Conservation (phyloP, 2,329 filamentous ascomycete species). For the Neonectria faginata region DNA sequence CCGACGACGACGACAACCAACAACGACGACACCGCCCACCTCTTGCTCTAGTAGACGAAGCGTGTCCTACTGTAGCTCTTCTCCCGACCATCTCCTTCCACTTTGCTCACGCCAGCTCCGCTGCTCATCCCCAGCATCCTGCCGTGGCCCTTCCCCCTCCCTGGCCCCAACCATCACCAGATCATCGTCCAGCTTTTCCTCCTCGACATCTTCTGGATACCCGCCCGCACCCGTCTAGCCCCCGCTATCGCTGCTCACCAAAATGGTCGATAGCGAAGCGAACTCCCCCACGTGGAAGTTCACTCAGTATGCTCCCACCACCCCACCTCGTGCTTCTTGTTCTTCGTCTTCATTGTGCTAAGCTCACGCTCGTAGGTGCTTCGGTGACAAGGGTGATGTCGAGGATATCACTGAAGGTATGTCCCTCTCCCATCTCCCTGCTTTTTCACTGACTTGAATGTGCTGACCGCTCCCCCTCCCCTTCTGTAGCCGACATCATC, state of each 20-base stretch:
- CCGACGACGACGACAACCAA: neutral
- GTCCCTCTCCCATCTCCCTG: conserved; percentile 38
- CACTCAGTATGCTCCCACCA: conserved; percentile 81
- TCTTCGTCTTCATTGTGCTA: conserved; percentile 26
- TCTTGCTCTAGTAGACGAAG: conserved; percentile 35
- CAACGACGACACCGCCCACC: conserved; percentile 37
- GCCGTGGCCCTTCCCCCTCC: conserved; percentile 31
- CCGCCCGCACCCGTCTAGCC: conserved; percentile 39
- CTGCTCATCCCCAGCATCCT: conserved; percentile 26
- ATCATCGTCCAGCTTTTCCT: conserved; percentile 34
- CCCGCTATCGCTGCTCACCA: conserved; percentile 58
- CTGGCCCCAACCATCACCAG: conserved; percentile 38
- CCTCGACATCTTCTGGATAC: conserved; percentile 40
- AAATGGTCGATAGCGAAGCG: conserved; percentile 97
- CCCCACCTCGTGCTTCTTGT: conserved; percentile 7
- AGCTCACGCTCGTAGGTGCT: conserved; percentile 75
- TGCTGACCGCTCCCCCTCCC: conserved; percentile 40
- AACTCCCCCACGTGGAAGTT: conserved; percentile 99
- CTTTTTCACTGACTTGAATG: conserved; percentile 29
- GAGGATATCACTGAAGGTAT: conserved; percentile 98
- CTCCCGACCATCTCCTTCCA: conserved; percentile 33
- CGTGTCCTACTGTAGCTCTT: conserved; percentile 39
- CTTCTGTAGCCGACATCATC: conserved; percentile 81
- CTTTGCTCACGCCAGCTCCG: conserved; percentile 32
- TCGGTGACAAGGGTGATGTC: conserved; percentile 99